These are phyloP conservation scores for Geotrichum macrosporum DNA, from an alignment of 1,139 yeast species.

Conservation along the genomic window DNA sequence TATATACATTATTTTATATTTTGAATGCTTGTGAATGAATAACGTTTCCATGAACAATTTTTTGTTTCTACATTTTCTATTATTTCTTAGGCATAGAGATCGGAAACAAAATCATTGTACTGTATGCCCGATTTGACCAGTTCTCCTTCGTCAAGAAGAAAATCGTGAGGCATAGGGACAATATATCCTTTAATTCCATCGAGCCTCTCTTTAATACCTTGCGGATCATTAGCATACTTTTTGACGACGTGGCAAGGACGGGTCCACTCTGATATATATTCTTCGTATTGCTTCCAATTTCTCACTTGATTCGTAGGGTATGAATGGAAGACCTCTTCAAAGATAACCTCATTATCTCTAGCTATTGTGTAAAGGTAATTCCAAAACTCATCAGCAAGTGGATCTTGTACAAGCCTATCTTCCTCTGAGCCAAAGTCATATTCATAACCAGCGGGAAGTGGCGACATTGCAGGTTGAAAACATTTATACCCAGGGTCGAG, in stretches of 20 bases:
- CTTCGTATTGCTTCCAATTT: conserved; percentile 21
- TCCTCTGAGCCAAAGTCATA: conserved; percentile 22
- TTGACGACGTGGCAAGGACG: conserved; percentile 20
- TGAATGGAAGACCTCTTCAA: conserved; percentile 22
- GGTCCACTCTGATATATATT: conserved; percentile 15
- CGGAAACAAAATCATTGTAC: conserved; percentile 22
- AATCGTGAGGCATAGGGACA: conserved; percentile 24
- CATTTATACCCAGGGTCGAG: conserved; percentile 1
- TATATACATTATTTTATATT: not conserved
- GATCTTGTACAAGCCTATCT: conserved; percentile 22
- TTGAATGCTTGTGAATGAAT: not conserved
- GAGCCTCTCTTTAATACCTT: conserved; percentile 16
- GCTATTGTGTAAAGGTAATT: conserved; percentile 16
- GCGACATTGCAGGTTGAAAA: conserved; percentile 16
- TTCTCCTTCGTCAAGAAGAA: conserved; percentile 21
- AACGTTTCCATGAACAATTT: not conserved
- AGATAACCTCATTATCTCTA: conserved; percentile 19
- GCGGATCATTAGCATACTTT: conserved; percentile 16
- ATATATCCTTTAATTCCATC: conserved; percentile 19
- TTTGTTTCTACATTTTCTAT: not conserved
- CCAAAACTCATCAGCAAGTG: conserved; percentile 22
- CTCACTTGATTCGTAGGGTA: conserved; percentile 21
- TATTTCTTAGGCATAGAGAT: conserved; percentile 18
- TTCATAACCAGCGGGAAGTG: conserved; percentile 18
- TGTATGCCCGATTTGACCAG: conserved; percentile 22